Evolutionary conservation across 2,329 filamentous ascomycete species (phyloP).

Genomic region (Sarocladiaceae sp.): DNA sequence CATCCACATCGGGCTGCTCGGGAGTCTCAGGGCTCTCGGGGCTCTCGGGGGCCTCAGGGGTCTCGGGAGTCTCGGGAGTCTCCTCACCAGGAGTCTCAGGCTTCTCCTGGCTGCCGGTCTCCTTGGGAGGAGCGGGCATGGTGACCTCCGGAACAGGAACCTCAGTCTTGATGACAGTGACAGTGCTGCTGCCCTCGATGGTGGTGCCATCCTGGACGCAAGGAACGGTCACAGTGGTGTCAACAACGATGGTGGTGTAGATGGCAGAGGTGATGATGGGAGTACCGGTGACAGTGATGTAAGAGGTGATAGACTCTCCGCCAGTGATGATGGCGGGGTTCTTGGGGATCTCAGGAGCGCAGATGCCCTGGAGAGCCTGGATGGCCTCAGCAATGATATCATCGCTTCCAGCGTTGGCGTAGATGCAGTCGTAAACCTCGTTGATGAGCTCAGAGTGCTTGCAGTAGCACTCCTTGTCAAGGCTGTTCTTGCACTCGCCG

Average conservation of each 20-base stretch:
- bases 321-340: slow-evolving; percentile 85
- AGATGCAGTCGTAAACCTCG: slow-evolving; percentile 75
- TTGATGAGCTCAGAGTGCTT: slow-evolving; percentile 67
- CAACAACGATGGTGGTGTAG: slow-evolving; percentile 46
- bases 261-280: slow-evolving; percentile 44
- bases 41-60: slow-evolving; percentile 38
- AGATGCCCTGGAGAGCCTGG: slow-evolving; percentile 86
- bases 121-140: slow-evolving; percentile 33
- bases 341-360: slow-evolving; percentile 62
- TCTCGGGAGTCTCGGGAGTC: background rate
- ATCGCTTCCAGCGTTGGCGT: slow-evolving; percentile 63
- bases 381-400: slow-evolving; percentile 64
- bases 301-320: slow-evolving; percentile 57
- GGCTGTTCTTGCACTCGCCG: slow-evolving; percentile 71
- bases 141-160: slow-evolving; percentile 47
- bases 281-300: slow-evolving; percentile 48
- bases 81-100: slow-evolving; percentile 8
- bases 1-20: slow-evolving; percentile 10
- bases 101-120: slow-evolving; percentile 8
- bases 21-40: slow-evolving; percentile 34
- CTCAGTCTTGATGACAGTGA: slow-evolving; percentile 44
- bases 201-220: slow-evolving; percentile 42
- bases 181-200: slow-evolving; percentile 37
- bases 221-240: slow-evolving; percentile 41
- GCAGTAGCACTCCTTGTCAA: slow-evolving; percentile 82